A percentile compares a stretch with the other conserved stretches of the same genome.
Conservation (phyloP, 2,329 filamentous ascomycete species). For the Apiospora hydei region DNA sequence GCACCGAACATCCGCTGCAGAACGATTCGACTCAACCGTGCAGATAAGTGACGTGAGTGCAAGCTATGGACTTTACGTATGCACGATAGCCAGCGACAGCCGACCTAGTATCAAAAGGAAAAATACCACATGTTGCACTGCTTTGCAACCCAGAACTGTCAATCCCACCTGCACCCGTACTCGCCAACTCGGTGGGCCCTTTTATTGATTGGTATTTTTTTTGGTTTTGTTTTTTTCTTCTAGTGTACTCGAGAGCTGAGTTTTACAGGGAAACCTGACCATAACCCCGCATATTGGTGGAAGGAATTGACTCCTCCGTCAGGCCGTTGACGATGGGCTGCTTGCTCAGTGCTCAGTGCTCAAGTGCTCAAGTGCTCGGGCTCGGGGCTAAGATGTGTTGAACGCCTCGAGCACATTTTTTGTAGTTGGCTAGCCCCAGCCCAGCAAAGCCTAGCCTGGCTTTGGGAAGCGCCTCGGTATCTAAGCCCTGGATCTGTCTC, state of each 20-base stretch:
- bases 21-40: neutral
- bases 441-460: neutral
- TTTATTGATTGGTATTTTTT: neutral
- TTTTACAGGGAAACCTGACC: constrained; percentile 9
- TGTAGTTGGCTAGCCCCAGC: neutral
- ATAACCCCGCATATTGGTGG: constrained; percentile 13
- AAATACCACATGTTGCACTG: neutral
- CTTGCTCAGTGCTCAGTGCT: constrained; percentile 10
- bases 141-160: neutral
- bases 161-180: neutral
- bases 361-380: neutral
- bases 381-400: neutral
- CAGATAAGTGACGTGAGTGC: constrained; percentile 15
- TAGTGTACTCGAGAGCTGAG: neutral
- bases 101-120: neutral
- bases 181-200: constrained; percentile 1
- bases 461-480: neutral
- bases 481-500: neutral
- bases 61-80: neutral
- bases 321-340: neutral
- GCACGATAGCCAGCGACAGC: neutral
- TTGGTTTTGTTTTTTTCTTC: neutral
- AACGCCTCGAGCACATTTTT: neutral
- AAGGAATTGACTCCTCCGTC: constrained; percentile 14
- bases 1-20: neutral